Evolutionary conservation across 1,139 yeast species (phyloP).

Genomic region (Nakaseomyces uthaithaninus): DNA sequence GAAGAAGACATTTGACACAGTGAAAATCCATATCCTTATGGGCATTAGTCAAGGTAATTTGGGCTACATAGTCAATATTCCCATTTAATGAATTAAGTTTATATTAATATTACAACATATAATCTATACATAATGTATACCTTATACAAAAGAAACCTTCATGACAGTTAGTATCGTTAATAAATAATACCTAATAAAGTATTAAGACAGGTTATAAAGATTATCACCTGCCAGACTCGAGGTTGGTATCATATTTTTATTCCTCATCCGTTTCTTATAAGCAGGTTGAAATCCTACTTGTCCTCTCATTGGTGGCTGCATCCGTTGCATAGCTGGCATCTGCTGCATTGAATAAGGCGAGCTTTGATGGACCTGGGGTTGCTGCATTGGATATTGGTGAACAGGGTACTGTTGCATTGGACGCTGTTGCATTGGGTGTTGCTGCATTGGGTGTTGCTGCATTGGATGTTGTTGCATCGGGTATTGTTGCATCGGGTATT

Average conservation of each 20-base stretch:
- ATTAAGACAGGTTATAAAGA: conserved; percentile 14
- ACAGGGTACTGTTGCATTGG: conserved; percentile 9
- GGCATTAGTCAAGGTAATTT: not conserved
- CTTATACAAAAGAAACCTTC: not conserved
- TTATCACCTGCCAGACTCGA: conserved; percentile 3
- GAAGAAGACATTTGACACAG: not conserved
- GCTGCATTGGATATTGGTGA: conserved; percentile 8
- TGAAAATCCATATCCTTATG: not conserved
- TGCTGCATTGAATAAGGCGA: too few relatives aligned
- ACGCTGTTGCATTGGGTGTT: conserved; percentile 11
- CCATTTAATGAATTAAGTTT: conserved; percentile 1
- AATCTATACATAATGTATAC: not conserved
- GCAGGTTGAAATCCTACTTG: conserved; percentile 25
- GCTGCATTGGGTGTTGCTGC: conserved; percentile 10
- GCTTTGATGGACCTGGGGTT: conserved; percentile 5
- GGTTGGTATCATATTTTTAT: conserved; percentile 15
- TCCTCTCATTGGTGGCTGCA: conserved; percentile 7
- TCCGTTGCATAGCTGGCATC: conserved; percentile 7
- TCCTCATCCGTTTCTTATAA: conserved; percentile 32
- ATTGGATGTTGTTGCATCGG: conserved; percentile 10
- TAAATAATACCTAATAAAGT: not conserved
- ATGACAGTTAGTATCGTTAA: not conserved
- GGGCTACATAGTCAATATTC: not conserved
- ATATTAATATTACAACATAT: conserved; percentile 5
- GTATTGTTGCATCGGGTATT: conserved; percentile 10